These are phyloP conservation scores for Pichia cephalocereana DNA, from an alignment of 805 yeast species.

Conservation along the genomic window DNA sequence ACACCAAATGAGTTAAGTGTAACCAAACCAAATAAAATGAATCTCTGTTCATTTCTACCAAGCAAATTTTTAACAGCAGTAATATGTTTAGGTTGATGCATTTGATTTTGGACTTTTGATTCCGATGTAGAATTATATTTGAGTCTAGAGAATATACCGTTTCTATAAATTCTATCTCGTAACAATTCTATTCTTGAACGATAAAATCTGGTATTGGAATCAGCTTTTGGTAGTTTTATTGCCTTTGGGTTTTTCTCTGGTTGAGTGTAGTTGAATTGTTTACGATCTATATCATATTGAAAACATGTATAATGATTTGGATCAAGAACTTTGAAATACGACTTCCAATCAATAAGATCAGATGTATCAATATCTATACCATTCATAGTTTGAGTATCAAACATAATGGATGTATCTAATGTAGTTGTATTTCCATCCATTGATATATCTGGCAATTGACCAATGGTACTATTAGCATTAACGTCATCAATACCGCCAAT, in stretches of 20 bases:
- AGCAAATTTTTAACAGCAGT: constrained; percentile 75
- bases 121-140: constrained; percentile 4
- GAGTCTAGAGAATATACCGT: constrained; percentile 32
- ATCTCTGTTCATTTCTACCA: constrained; percentile 74
- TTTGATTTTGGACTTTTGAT: constrained; percentile 1
- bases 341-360: constrained; percentile 50
- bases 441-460: neutral
- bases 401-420: constrained; percentile 3
- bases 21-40: constrained; percentile 71
- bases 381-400: neutral
- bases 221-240: constrained; percentile 6
- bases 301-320: constrained; percentile 58
- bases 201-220: constrained; percentile 24
- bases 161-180: constrained; percentile 64
- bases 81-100: constrained; percentile 26
- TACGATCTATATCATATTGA: constrained; percentile 50
- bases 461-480: neutral
- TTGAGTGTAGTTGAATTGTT: constrained; percentile 43
- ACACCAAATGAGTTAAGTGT: constrained; percentile 53
- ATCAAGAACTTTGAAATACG: constrained; percentile 58
- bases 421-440: constrained; percentile 1
- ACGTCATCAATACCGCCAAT: constrained; percentile 8
- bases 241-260: neutral
- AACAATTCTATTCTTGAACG: constrained; percentile 51
- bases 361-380: neutral